Conservation (phyloP, 148 eudicot species). For the Diospyros lotus region DNA sequence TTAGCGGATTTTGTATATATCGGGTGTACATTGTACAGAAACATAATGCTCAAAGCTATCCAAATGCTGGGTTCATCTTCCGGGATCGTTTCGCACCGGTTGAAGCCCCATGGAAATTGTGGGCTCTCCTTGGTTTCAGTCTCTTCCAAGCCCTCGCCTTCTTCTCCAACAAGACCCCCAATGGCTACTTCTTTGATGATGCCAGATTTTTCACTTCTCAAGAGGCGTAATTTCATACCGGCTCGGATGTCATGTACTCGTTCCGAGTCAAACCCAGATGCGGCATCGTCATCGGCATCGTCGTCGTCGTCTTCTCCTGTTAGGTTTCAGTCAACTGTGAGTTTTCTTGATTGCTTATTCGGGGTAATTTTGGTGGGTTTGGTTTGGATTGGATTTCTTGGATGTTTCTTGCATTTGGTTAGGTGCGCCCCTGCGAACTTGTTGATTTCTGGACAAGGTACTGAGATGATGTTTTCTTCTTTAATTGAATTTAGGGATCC, state of each 20-base stretch:
- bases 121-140: conserved; percentile 35
- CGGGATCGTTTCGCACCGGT: conserved; percentile 36
- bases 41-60: conserved; percentile 54
- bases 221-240: conserved; percentile 28
- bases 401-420: background rate
- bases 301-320: conserved; percentile 42
- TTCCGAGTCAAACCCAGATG: conserved; percentile 42
- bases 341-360: background rate
- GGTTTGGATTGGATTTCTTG: background rate
- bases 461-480: background rate
- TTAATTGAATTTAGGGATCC: background rate
- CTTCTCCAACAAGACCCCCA: conserved; percentile 10
- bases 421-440: background rate
- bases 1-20: background rate
- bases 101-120: conserved; percentile 32
- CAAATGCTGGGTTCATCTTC: conserved; percentile 56
- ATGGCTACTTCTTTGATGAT: conserved; percentile 10
- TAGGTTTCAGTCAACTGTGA: conserved; percentile 35
- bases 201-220: conserved; percentile 17
- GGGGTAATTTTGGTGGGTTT: conserved; percentile 3
- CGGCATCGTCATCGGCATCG: conserved; percentile 26
- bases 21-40: too few species aligned
- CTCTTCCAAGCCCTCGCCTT: conserved; percentile 7
- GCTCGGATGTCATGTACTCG: conserved; percentile 40
- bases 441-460: background rate